These are phyloP conservation scores for Colletotrichum liriopes DNA, from an alignment of 2,329 filamentous ascomycete species.

Conservation along the genomic window DNA sequence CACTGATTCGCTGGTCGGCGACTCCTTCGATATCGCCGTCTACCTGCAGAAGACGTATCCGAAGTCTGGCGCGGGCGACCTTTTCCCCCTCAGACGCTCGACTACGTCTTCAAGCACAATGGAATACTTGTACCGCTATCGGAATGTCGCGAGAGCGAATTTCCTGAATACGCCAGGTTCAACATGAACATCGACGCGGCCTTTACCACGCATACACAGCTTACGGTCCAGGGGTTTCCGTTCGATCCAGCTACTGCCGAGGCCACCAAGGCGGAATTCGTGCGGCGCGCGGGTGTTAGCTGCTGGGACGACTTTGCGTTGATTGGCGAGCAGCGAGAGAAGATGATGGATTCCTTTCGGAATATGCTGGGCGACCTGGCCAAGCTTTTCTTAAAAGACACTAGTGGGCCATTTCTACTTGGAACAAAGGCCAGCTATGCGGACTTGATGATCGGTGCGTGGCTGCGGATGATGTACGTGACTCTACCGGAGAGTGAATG, in stretches of 20 bases:
- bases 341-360: conserved; percentile 58
- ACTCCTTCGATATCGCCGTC: conserved; percentile 77
- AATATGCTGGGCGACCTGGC: conserved; percentile 59
- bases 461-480: conserved; percentile 63
- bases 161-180: conserved; percentile 62
- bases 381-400: conserved; percentile 56
- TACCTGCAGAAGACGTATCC: conserved; percentile 71
- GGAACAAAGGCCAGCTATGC: conserved; percentile 64
- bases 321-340: conserved; percentile 56
- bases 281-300: conserved; percentile 60
- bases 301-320: conserved; percentile 62
- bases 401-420: conserved; percentile 64
- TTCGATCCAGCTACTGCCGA: conserved; percentile 66
- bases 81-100: conserved; percentile 65
- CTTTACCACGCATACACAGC: conserved; percentile 62
- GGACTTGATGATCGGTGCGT: conserved; percentile 71
- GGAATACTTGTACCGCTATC: conserved; percentile 55
- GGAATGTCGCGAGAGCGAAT: conserved; percentile 47
- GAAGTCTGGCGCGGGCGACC: conserved; percentile 56
- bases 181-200: conserved; percentile 69
- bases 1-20: conserved; percentile 63
- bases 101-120: conserved; percentile 55
- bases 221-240: conserved; percentile 61
- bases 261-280: conserved; percentile 62
- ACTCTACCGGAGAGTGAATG: conserved; percentile 63